Conservation (phyloP, 345 rosid species). For the Abelmoschus esculentus region DNA sequence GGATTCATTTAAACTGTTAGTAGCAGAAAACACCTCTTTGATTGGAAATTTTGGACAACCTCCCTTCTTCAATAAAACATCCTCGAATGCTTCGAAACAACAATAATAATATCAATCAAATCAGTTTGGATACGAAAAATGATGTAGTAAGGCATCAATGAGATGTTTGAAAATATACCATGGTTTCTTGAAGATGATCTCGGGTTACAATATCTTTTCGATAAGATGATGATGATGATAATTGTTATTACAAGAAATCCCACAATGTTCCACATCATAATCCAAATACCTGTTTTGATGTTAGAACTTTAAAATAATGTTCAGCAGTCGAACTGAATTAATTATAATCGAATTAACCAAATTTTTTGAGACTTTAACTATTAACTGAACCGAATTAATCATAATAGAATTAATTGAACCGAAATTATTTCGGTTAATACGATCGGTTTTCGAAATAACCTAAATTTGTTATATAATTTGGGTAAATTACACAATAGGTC, state of each 20-base stretch:
- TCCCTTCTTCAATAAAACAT: slow-evolving; percentile 19
- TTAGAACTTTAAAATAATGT: no score
- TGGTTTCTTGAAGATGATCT: slow-evolving; percentile 8
- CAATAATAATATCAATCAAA: background rate
- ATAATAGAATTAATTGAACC: no score
- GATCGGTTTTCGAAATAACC: no score
- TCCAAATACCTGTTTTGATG: slow-evolving; percentile 28
- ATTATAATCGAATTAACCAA: no score
- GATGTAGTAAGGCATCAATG: no score
- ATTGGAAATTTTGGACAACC: slow-evolving; percentile 24
- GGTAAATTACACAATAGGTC: no score
- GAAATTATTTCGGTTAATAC: no score
- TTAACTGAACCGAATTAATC: no score
- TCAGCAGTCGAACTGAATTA: no score
- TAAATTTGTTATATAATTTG: no score
- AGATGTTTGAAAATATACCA: slow-evolving; percentile 6
- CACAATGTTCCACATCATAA: slow-evolving; percentile 15
- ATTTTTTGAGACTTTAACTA: no score
- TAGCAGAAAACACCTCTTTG: slow-evolving; percentile 33
- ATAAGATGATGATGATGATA: background rate
- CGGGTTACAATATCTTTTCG: slow-evolving; percentile 1
- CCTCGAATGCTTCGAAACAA: slow-evolving; percentile 22
- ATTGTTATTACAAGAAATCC: slow-evolving; percentile 11
- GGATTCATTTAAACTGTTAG: slow-evolving; percentile 24
- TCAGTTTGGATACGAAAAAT: background rate